Conservation (phyloP, 192 early-diverging fungal genomes). For the Blastocladiella britannica region DNA sequence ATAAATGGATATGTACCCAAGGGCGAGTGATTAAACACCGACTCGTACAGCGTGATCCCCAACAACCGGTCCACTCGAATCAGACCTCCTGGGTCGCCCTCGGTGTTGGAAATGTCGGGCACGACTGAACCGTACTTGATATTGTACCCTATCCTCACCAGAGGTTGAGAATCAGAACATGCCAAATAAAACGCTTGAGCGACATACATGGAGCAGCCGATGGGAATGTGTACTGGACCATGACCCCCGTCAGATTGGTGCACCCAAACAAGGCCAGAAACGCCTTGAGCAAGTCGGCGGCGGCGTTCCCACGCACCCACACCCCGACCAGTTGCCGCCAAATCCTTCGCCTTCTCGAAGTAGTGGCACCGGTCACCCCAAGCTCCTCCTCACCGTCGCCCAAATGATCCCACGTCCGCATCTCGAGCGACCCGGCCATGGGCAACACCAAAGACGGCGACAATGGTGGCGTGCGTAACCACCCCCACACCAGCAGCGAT, state of each 20-base stretch:
- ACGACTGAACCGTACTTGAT: conserved; percentile 29
- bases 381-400: conserved; percentile 22
- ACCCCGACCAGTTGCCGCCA: neutral
- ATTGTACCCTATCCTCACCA: conserved; percentile 36
- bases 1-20: conserved; percentile 4
- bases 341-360: neutral
- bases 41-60: conserved; percentile 34
- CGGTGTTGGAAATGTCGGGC: conserved; percentile 36
- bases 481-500: conserved; percentile 23
- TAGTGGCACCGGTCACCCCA: neutral
- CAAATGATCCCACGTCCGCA: conserved; percentile 41
- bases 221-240: neutral
- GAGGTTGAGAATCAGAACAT: conserved; percentile 2
- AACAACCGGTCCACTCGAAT: conserved; percentile 45
- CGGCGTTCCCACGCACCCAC: neutral
- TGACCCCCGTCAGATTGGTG: neutral
- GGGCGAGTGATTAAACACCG: conserved; percentile 41
- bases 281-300: neutral
- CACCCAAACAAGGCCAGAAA: neutral
- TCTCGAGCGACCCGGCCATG: conserved; percentile 39
- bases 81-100: conserved; percentile 41
- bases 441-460: conserved; percentile 47
- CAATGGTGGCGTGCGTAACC: conserved; percentile 25
- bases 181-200: neutral
- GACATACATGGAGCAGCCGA: neutral